phyloP scores from a whole-genome alignment of 148 eudicot genomes.

The Rhododendron williamsianum region DNA sequence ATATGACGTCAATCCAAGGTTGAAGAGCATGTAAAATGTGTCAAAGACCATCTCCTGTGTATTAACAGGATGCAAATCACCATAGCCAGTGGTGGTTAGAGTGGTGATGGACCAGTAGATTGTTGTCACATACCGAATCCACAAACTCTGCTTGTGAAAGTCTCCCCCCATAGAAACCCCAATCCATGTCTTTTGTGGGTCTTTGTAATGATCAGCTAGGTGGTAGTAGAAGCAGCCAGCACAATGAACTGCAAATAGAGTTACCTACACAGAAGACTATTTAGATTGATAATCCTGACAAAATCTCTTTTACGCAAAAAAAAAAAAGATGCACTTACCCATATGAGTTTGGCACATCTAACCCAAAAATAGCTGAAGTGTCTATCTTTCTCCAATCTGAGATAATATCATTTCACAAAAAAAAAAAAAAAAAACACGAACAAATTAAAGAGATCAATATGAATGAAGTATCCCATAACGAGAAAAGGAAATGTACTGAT shows the following conservation, averaged over 20 bases:
- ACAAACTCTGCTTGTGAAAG: conserved; percentile 25
- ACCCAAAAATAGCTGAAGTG: conserved; percentile 57
- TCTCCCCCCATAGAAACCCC: conserved; percentile 25
- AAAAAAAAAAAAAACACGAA: not conserved
- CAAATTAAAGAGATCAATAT: not conserved
- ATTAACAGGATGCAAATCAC: conserved; percentile 80
- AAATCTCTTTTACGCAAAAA: not conserved
- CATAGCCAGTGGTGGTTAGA: conserved; percentile 73
- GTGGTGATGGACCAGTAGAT: conserved; percentile 88
- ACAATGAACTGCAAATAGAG: conserved; percentile 66
- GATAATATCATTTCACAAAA: not conserved
- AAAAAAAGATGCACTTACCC: conserved; percentile 40
- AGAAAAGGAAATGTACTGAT: not conserved
- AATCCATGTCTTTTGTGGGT: conserved; percentile 61
- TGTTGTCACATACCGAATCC: conserved; percentile 50
- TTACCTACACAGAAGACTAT: conserved; percentile 40
- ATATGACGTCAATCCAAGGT: conserved; percentile 72
- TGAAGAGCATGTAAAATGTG: conserved; percentile 69
- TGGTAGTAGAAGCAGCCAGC: conserved; percentile 66
- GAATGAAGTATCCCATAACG: not conserved
- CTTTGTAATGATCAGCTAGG: conserved; percentile 42
- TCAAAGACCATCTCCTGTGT: conserved; percentile 60
- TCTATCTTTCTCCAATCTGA: conserved; percentile 74
- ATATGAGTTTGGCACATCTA: conserved; percentile 58
- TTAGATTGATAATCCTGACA: not conserved